Conservation (phyloP, 768 basidiomycete genomes). For the Erythrobasidium yunnanense region DNA sequence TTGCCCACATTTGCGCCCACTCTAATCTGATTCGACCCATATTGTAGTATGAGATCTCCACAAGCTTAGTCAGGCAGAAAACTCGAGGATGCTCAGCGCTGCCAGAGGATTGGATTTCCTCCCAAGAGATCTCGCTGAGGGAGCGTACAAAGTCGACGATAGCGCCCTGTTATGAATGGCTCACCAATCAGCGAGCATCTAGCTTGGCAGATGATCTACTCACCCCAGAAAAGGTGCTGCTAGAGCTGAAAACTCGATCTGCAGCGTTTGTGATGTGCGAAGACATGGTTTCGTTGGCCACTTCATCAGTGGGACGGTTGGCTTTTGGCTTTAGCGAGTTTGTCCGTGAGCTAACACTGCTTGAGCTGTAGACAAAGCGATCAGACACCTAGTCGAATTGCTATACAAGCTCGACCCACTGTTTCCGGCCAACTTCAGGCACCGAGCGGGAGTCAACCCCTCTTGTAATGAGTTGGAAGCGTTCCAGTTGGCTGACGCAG, state of each 20-base stretch:
- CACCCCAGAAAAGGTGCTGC: constrained; percentile 88
- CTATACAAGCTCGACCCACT: constrained; percentile 48
- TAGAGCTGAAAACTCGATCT: constrained; percentile 97
- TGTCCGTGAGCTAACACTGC: constrained; percentile 38
- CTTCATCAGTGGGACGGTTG: constrained; percentile 67
- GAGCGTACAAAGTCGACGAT: constrained; percentile 97
- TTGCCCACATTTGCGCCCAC: constrained; percentile 97
- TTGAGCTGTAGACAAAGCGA: constrained; percentile 26
- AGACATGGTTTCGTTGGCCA: constrained; percentile 91
- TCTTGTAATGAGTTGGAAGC: constrained; percentile 92
- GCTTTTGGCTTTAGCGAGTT: constrained; percentile 43
- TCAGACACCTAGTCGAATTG: neutral
- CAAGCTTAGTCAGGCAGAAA: constrained; percentile 93
- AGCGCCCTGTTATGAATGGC: constrained; percentile 54
- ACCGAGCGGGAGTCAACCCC: constrained; percentile 57
- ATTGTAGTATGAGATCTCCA: constrained; percentile 99
- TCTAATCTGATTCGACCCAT: constrained; percentile 96
- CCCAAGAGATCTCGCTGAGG: constrained; percentile 93
- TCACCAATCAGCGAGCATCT: neutral
- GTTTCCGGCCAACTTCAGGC: constrained; percentile 64
- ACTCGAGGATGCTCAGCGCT: constrained; percentile 84
- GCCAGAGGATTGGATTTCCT: constrained; percentile 96
- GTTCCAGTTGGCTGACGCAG: constrained; percentile 95
- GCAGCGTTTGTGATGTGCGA: constrained; percentile 97
- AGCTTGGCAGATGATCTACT: no score